A percentile compares a stretch with the other conserved stretches of the same genome.
Conservation (phyloP, 2,329 filamentous ascomycete species). For the Fusarium brachygibbosum region DNA sequence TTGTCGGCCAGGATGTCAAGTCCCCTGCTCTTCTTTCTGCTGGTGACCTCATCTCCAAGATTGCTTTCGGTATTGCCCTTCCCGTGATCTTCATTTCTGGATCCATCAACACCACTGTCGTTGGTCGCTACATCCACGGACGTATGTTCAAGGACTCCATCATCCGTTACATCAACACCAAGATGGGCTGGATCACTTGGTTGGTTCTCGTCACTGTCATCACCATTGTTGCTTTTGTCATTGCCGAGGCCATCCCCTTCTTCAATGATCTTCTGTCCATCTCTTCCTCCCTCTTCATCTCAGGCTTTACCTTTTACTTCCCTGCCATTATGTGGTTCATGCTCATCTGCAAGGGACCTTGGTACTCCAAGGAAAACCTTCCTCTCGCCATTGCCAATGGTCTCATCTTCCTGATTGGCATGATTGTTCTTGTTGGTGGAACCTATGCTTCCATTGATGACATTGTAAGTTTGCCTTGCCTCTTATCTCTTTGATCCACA, state of each 20-base stretch:
- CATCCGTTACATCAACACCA: slow-evolving; percentile 63
- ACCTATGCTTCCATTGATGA: slow-evolving; percentile 53
- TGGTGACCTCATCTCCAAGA: slow-evolving; percentile 68
- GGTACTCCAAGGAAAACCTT: slow-evolving; percentile 51
- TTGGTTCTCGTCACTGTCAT: slow-evolving; percentile 67
- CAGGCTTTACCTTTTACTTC: slow-evolving; percentile 59
- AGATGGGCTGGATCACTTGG: slow-evolving; percentile 68
- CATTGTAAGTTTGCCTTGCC: slow-evolving; percentile 46
- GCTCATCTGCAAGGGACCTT: slow-evolving; percentile 53
- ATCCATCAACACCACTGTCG: slow-evolving; percentile 72
- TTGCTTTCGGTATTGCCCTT: slow-evolving; percentile 77
- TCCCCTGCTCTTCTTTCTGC: slow-evolving; percentile 78
- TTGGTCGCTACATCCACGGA: slow-evolving; percentile 62
- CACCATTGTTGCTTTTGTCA: slow-evolving; percentile 76
- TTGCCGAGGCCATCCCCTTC: slow-evolving; percentile 79
- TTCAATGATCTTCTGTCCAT: slow-evolving; percentile 76
- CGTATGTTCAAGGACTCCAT: slow-evolving; percentile 60
- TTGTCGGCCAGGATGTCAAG: slow-evolving; percentile 72
- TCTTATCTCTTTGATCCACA: neutral
- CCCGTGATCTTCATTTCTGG: slow-evolving; percentile 82
- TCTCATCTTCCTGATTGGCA: slow-evolving; percentile 50
- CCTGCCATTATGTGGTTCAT: slow-evolving; percentile 61
- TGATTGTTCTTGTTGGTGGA: slow-evolving; percentile 52
- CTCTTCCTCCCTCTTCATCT: slow-evolving; percentile 65
- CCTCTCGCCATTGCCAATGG: slow-evolving; percentile 46